Evolutionary conservation across 78 protist species (phyloP).

Genomic region (Ministeria vibrans): DNA sequence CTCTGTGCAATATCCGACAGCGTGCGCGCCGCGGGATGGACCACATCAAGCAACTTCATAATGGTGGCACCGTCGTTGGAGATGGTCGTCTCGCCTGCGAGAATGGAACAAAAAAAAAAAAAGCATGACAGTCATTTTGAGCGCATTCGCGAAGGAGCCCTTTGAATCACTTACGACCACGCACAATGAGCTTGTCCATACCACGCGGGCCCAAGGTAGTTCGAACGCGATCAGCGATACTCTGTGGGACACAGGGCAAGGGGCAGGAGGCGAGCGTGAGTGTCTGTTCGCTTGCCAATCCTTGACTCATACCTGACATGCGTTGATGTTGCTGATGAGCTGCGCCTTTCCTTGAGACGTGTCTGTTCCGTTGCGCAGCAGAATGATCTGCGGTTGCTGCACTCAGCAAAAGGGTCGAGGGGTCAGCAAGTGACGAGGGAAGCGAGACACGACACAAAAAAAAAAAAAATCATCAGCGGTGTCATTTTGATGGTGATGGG

Average conservation of each 20-base stretch:
- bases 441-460: neutral
- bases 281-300: too few species aligned
- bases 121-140: neutral
- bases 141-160: too few species aligned
- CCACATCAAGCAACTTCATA: conserved; percentile 94
- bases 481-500: too few species aligned
- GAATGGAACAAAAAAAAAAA: neutral
- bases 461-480: neutral
- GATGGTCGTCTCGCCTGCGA: conserved; percentile 69
- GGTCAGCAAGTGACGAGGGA: neutral
- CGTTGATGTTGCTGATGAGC: conserved; percentile 94
- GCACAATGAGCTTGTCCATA: conserved; percentile 86
- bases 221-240: conserved; percentile 61
- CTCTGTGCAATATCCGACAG: conserved; percentile 98
- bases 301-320: conserved; percentile 83
- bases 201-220: conserved; percentile 87
- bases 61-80: conserved; percentile 99
- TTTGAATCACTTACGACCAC: conserved; percentile 6
- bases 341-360: conserved; percentile 96
- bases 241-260: too few species aligned
- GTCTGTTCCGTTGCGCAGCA: conserved; percentile 98
- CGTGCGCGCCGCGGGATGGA: conserved; percentile 98
- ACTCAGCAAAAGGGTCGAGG: neutral
- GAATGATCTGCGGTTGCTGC: conserved; percentile 83
- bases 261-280: too few species aligned